Evolutionary conservation across 768 basidiomycete genomes (phyloP).

Genomic region (Ramaria rubella): DNA sequence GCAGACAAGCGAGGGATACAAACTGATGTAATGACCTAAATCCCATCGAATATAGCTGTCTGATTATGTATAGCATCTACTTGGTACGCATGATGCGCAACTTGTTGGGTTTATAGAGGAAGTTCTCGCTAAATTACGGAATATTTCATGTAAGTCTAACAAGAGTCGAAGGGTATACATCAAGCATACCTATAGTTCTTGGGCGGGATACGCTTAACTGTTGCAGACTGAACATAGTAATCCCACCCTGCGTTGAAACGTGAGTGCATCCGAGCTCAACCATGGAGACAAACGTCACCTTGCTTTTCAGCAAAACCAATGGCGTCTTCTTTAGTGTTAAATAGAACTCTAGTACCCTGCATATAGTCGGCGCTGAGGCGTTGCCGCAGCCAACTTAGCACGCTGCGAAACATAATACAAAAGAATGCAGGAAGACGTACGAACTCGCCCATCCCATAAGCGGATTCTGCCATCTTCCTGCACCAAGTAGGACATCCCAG

Average conservation of each 20-base stretch:
- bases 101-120: conserved; percentile 69
- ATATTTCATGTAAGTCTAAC: background rate
- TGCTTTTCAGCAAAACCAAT: conserved; percentile 96
- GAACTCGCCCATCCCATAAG: conserved; percentile 97
- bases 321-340: conserved; percentile 84
- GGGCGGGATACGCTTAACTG: conserved; percentile 63
- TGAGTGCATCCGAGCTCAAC: conserved; percentile 1
- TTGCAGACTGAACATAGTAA: conserved; percentile 69
- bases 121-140: conserved; percentile 55
- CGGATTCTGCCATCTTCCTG: conserved; percentile 95
- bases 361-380: conserved; percentile 86
- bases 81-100: conserved; percentile 86
- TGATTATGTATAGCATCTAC: conserved; percentile 41
- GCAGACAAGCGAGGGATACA: too few relatives aligned
- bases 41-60: too few relatives aligned
- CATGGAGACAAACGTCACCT: conserved; percentile 40
- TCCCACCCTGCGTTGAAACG: conserved; percentile 66
- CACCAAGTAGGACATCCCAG: conserved; percentile 85
- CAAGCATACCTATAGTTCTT: conserved; percentile 62
- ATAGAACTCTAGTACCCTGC: conserved; percentile 81
- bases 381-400: background rate
- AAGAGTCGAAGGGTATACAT: background rate
- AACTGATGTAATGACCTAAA: too few relatives aligned
- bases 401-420: background rate
- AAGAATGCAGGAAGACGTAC: conserved; percentile 39